Percentiles rank a stretch among this genome's conserved stretches.
These are phyloP conservation scores for Plenodomus lindquistii DNA, from an alignment of 2,329 filamentous ascomycete species.

Conservation along the genomic window DNA sequence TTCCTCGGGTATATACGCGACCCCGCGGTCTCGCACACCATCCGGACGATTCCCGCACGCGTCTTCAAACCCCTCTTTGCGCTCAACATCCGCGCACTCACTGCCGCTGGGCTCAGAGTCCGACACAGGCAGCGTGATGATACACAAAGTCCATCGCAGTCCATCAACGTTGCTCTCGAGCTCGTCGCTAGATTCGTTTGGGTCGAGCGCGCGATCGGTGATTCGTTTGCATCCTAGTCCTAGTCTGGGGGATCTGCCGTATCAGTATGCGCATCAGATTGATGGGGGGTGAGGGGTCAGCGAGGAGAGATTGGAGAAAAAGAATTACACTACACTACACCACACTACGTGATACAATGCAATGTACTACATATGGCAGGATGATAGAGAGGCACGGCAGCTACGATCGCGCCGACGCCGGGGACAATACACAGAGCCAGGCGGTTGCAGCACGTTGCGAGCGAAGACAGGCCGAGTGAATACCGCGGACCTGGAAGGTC, in stretches of 20 bases:
- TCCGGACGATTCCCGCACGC: not conserved
- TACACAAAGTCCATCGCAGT: constrained; percentile 24
- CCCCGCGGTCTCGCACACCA: constrained; percentile 11
- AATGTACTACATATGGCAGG: too few species aligned
- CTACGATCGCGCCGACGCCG: too few species aligned
- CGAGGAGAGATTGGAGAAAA: not conserved
- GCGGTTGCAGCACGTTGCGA: too few species aligned
- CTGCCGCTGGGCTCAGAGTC: constrained; percentile 18
- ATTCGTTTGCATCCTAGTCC: constrained; percentile 32
- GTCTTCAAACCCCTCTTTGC: not conserved
- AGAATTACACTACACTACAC: not conserved
- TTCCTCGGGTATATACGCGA: constrained; percentile 25
- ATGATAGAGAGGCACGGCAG: too few species aligned
- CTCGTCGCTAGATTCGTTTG: constrained; percentile 35
- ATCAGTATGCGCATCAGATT: constrained; percentile 24
- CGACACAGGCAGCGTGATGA: constrained; percentile 31
- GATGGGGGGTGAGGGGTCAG: not conserved
- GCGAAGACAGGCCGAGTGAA: too few species aligned
- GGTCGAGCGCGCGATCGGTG: constrained; percentile 29
- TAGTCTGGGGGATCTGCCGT: constrained; percentile 36
- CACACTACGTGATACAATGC: too few species aligned
- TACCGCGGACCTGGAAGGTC: too few species aligned
- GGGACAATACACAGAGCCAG: too few species aligned
- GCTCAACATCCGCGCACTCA: constrained; percentile 29
- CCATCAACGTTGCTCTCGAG: constrained; percentile 36